Base-by-base conservation (phyloP, 2,329 filamentous ascomycete species). In the Aspergillus ustus region DNA sequence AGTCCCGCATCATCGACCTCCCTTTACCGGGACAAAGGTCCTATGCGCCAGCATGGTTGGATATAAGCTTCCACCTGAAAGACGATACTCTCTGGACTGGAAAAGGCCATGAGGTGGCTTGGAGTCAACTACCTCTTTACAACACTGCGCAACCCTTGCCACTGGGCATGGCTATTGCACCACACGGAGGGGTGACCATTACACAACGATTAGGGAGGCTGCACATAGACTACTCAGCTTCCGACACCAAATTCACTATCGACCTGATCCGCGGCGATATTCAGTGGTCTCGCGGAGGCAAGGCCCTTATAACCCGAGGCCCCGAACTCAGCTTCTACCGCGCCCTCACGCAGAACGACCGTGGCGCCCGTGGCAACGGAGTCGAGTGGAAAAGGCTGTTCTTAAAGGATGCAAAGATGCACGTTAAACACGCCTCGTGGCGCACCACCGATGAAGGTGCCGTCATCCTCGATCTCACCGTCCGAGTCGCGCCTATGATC, bases 331-430 rank as follows among this genome's bases (percentile, higher is more conserved):
- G 37, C 5, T 85, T 90, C 74, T 90, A 87, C 82, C 85, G 88
- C 5, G 85, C 88, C 0, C 82, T 83, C 13, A 90, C 87, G 0
- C 86, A 91, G 72, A 91, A 91, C 67, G 88, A 91, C 68, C 76
- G 78, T 0, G 81, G 84, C 0, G 69, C 75, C 17, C 83, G 85
- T 9, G 79, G 84, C 3, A 65, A 67, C 20, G 46, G 43, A 15
- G 81, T 80, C 4, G 85, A 89, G 65, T 90, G 88, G 87, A 75
- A 81, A 48, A 77, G 81, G 19, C 82, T 82, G 56, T 64, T 66
- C 17, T 63, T 74, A 17, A 65, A 70, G 29, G 64, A 63, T 20
- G 68, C 67, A 25, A 79, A 82, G 19, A 80, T 76, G 7, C 75
- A 82, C 44, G 62, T 70, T 11, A 66, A 75, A 50, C 65, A 67